Percentiles rank a stretch among this genome's conserved stretches.
phyloP scores from a whole-genome alignment of 108 stramenopile species.

The Nannochloropsis salina region DNA sequence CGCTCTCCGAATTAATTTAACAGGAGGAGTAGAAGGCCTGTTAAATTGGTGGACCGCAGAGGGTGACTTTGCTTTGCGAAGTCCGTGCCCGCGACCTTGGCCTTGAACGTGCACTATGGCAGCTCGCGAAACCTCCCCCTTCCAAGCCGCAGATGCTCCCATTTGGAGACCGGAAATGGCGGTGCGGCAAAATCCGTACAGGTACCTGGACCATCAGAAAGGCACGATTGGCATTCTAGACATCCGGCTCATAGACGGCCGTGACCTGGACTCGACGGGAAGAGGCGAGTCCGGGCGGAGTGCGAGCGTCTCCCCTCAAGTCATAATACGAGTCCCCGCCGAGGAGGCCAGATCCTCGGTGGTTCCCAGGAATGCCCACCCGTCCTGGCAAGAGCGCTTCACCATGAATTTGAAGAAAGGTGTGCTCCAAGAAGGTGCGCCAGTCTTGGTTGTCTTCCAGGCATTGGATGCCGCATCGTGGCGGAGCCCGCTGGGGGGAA shows the following conservation, averaged over 20 bases:
- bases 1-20: too few species aligned
- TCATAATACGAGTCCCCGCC: background rate
- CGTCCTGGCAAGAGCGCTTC: background rate
- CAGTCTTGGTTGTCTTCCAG: constrained; percentile 1
- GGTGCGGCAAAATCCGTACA: constrained; percentile 2
- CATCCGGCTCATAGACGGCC: background rate
- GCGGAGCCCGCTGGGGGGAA: background rate
- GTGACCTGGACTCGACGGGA: background rate
- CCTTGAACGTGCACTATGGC: background rate
- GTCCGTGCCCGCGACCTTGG: too few species aligned
- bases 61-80: too few species aligned
- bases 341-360: background rate
- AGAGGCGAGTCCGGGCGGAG: background rate
- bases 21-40: too few species aligned
- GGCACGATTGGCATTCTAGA: background rate
- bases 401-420: background rate
- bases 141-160: background rate
- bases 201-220: background rate
- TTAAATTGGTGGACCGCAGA: too few species aligned
- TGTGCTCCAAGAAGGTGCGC: constrained; percentile 7
- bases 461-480: background rate
- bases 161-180: background rate
- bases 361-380: background rate
- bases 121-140: background rate
- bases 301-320: background rate